Conservation (phyloP, 208 protist species). For the Trypanosoma mega region DNA sequence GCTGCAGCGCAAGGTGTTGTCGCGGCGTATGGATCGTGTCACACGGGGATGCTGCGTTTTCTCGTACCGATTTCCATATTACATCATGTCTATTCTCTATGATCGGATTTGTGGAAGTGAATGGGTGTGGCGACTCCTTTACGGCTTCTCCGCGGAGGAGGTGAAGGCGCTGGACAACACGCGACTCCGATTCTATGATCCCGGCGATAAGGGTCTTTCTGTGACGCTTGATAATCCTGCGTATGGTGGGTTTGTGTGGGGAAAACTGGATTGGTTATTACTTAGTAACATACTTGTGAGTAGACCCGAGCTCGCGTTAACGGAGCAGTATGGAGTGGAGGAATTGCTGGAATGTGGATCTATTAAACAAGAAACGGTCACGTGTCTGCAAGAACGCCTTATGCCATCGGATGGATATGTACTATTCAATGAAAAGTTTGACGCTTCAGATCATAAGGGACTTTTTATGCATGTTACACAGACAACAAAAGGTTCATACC, state of each 20-base stretch:
- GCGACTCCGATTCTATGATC: constrained; percentile 70
- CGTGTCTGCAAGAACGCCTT: neutral
- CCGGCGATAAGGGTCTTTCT: constrained; percentile 57
- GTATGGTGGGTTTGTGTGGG: constrained; percentile 63
- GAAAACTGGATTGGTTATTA: constrained; percentile 79
- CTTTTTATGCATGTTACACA: constrained; percentile 59
- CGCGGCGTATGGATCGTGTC: constrained; percentile 36
- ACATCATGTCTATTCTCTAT: constrained; percentile 30
- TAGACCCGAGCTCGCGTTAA: constrained; percentile 11
- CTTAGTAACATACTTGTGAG: constrained; percentile 52
- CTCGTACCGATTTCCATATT: constrained; percentile 50
- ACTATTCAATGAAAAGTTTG: constrained; percentile 71
- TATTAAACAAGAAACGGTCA: constrained; percentile 28
- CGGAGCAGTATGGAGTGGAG: constrained; percentile 27
- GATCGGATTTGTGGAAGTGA: constrained; percentile 50
- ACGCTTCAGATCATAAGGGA: constrained; percentile 66
- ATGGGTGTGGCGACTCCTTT: constrained; percentile 50
- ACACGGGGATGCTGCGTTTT: constrained; percentile 55
- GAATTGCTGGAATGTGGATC: constrained; percentile 29
- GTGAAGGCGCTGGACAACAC: constrained; percentile 37
- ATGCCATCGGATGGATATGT: constrained; percentile 53
- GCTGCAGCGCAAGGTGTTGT: constrained; percentile 75
- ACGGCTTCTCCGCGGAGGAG: constrained; percentile 55
- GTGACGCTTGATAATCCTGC: constrained; percentile 57
- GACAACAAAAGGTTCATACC: constrained; percentile 43